A percentile compares a stretch with the other conserved stretches of the same genome.
These are phyloP conservation scores for Porphyrellus cyaneotinctus DNA, from an alignment of 768 basidiomycete species.

Conservation along the genomic window DNA sequence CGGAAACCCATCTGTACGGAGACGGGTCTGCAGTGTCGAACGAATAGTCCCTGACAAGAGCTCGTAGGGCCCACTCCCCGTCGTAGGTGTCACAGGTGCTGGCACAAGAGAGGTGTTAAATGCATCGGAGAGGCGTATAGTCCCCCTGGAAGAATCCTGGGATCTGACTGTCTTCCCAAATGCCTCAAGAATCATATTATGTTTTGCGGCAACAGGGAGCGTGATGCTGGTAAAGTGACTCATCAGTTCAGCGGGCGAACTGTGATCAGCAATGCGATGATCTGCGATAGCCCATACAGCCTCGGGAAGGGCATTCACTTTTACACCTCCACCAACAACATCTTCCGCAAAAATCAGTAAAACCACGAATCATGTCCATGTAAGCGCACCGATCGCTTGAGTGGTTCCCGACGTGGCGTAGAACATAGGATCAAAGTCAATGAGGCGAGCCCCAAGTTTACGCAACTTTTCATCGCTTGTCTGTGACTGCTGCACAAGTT, in stretches of 20 bases:
- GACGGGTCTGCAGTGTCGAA: slow-evolving; percentile 34
- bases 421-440: slow-evolving; percentile 20
- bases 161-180: slow-evolving; percentile 35
- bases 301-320: slow-evolving; percentile 48
- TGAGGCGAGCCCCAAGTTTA: slow-evolving; percentile 14
- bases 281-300: slow-evolving; percentile 34
- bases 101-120: slow-evolving; percentile 35
- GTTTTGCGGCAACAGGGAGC: slow-evolving; percentile 22
- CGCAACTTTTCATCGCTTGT: slow-evolving; percentile 19
- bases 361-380: neutral
- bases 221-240: slow-evolving; percentile 8
- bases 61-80: slow-evolving; percentile 34
- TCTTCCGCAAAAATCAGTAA: slow-evolving; percentile 34
- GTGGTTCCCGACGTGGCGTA: slow-evolving; percentile 24
- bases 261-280: slow-evolving; percentile 34
- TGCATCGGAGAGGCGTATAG: slow-evolving; percentile 36
- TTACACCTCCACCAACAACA: slow-evolving; percentile 39
- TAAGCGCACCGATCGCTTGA: slow-evolving; percentile 24
- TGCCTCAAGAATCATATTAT: slow-evolving; percentile 40
- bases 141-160: slow-evolving; percentile 31
- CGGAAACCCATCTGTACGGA: slow-evolving; percentile 22
- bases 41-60: slow-evolving; percentile 44
- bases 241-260: slow-evolving; percentile 14
- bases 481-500: slow-evolving; percentile 22
- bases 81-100: slow-evolving; percentile 41